Evolutionary conservation across 805 yeast species (phyloP).

Genomic region (Kazachstania kunashirensis): DNA sequence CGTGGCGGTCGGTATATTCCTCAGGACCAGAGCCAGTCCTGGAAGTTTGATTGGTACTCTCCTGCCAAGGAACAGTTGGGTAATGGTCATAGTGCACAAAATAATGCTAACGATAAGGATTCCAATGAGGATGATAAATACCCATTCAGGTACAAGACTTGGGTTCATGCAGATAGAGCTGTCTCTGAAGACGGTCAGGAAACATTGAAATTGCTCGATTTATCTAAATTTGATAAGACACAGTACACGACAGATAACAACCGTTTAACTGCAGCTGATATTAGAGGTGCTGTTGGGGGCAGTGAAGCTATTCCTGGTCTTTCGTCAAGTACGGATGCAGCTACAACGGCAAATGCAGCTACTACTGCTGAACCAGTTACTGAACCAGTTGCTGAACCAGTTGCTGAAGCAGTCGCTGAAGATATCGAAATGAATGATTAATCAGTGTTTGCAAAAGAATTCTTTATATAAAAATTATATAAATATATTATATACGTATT

Average conservation of each 20-base stretch:
- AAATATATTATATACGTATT: too few relatives aligned
- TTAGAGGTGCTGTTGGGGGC: slow-evolving; percentile 45
- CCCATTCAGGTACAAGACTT: slow-evolving; percentile 18
- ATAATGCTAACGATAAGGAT: not conserved
- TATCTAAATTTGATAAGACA: slow-evolving; percentile 30
- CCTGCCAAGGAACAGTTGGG: slow-evolving; percentile 11
- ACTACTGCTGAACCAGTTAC: not conserved
- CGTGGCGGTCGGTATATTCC: slow-evolving; percentile 11
- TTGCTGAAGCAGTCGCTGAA: not conserved
- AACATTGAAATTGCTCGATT: slow-evolving; percentile 26
- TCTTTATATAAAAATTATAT: not conserved
- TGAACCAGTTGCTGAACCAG: not conserved
- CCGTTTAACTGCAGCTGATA: slow-evolving; percentile 36
- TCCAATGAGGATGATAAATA: slow-evolving; percentile 8
- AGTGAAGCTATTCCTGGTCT: slow-evolving; percentile 40
- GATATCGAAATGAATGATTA: slow-evolving; percentile 11
- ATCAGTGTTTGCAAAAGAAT: too few relatives aligned
- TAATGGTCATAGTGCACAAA: not conserved
- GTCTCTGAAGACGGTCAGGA: not conserved
- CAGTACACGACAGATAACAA: slow-evolving; percentile 5
- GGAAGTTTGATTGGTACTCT: slow-evolving; percentile 28
- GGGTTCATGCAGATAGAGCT: slow-evolving; percentile 14
- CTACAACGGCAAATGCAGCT: slow-evolving; percentile 7
- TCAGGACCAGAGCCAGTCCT: slow-evolving; percentile 15
- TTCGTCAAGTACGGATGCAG: slow-evolving; percentile 11